Evolutionary conservation across 1,284 basidiomycete genomes (phyloP), one percentile per base, ranked within the genome.

Genomic region (Heterobasidion annosum): DNA sequence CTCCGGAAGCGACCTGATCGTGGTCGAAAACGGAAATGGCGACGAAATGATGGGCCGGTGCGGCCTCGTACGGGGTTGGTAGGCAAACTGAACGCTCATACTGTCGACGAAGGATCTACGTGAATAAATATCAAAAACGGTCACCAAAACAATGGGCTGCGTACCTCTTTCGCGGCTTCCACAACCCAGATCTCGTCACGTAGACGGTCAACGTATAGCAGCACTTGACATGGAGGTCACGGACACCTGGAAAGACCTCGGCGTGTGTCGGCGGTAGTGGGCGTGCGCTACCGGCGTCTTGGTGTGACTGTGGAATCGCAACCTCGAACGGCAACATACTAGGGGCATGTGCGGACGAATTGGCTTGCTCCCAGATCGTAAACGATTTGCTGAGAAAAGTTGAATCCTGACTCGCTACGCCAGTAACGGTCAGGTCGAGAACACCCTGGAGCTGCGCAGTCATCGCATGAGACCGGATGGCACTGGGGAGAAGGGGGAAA

Each of bases 211-310:
- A 61, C 1, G 67, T 68, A 61, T 85, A 80, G 13, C 25, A 16
- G 18, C 58, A 62, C 12, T 62, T 51, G 3, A 55, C 60, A 16
- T 43, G 59, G 5, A 68, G 8, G 64, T 70, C 68, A 46, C 74
- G 65, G 19, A 69, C 56, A 44, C 70, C 65, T 7, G 69, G 66
- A 51, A 65, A 65, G 10, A 64, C 58, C 32, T 68, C 61, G 9
- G 68, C 59, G 63, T 74, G 81, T 1, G 80, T 73, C 4, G 84
- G 83, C 0, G 83, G 84, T 5, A 83, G 66, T 10, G 73, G 67
- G 43, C 61, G 57, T 6, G 60, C 59, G 12, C 59, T 55, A 25
- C 62, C 64, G 8, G 62, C 65, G 49, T 78, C 48, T 1, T 62
- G 60, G 62, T 76, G 85, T 2, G 62, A 64, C 1, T 71, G 55